These are phyloP conservation scores for Bipolaris bicolor DNA, from an alignment of 2,329 filamentous ascomycete species.

Conservation along the genomic window DNA sequence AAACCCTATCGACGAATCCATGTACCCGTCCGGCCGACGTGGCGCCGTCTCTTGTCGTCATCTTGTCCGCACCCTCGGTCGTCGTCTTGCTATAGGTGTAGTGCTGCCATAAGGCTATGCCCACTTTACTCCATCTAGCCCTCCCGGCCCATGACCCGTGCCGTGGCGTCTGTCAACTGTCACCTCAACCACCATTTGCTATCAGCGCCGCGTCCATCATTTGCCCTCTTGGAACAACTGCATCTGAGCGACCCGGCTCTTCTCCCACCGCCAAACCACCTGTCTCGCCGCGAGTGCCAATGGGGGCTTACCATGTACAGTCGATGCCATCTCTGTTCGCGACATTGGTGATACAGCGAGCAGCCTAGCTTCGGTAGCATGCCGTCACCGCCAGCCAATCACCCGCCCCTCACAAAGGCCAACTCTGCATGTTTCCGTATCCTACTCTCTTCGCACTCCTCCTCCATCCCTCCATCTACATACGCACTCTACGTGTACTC, in stretches of 20 bases:
- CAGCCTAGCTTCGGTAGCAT: background rate
- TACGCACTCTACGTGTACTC: background rate
- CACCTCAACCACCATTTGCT: background rate
- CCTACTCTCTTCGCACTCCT: background rate
- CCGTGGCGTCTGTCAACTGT: conserved; percentile 10
- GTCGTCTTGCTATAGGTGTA: too few relatives aligned
- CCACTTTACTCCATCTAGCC: background rate
- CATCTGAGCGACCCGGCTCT: background rate
- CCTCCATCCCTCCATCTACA: background rate
- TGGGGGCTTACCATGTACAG: background rate
- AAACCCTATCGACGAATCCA: background rate
- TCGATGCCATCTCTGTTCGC: background rate
- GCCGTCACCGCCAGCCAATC: background rate
- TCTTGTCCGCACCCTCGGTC: background rate
- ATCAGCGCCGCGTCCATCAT: background rate
- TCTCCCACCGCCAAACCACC: background rate
- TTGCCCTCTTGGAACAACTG: background rate
- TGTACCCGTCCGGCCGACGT: conserved; percentile 11
- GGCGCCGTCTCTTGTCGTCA: conserved; percentile 14
- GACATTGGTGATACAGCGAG: conserved; percentile 10
- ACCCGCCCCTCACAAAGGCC: background rate
- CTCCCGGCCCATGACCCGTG: background rate
- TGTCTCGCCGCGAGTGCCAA: background rate
- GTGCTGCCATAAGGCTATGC: background rate
- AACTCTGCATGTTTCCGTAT: background rate